Base-by-base conservation (phyloP, 2,329 filamentous ascomycete genomes). In the Coniella vitis region DNA sequence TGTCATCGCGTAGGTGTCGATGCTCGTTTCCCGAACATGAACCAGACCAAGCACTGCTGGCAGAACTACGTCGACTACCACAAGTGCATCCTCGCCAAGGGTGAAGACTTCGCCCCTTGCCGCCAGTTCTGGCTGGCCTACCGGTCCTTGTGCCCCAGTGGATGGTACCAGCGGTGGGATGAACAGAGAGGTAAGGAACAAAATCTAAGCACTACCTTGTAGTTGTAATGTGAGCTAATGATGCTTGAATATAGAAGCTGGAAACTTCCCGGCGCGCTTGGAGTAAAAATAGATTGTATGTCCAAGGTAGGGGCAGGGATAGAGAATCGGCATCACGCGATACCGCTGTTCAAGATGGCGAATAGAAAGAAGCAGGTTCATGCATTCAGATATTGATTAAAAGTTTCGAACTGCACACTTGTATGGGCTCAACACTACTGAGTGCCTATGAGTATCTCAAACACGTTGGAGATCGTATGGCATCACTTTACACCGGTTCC, bases 61-160 rank as follows among this genome's bases (percentile, higher is more conserved):
- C 94, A 98, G 73, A 98, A 98, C 83, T 98, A 98, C 76, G 93
- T 98, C 77, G 93, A 98, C 74, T 97, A 98, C 81, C 88, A 98
- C 84, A 98, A 98, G 83, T 98, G 93, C 79, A 90, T 96, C 73
- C 78, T 85, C 68, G 91, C 90, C 74, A 97, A 97, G 83, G 91
- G 91, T 73, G 91, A 97, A 79, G 90, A 96, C 68, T 97, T 97
- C 72, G 85, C 87, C 63, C 91, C 91, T 58, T 97, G 91, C 86
- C 86, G 84, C 51, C 61, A 98, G 91, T 98, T 98, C 81, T 89
- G 83, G 79, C 82, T 94, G 64, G 90, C 93, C 62, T 98, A 95
- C 80, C 86, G 88, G 71, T 96, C 93, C 60, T 84, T 98, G 59
- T 98, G 94, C 86, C 93, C 94, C 62, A 93, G 87, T 70, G 81